Evolutionary conservation across 495 filamentous ascomycete genomes (phyloP).

Genomic region (Neurospora sublineolata): DNA sequence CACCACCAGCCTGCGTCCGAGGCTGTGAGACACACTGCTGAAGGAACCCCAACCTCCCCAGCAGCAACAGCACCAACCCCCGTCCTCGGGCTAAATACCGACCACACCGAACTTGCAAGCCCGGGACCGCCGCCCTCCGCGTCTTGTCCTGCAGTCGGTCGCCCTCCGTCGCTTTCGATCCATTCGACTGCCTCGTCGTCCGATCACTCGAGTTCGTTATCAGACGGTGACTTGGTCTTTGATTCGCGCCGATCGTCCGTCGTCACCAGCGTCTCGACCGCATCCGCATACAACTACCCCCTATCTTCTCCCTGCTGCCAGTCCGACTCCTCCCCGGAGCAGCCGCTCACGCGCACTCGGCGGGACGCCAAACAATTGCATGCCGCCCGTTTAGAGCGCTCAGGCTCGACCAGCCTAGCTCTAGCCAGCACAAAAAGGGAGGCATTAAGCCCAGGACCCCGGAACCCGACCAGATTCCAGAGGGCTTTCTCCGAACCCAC

Average conservation of each 20-base stretch:
- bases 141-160: conserved; percentile 2
- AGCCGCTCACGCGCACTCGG: conserved; percentile 15
- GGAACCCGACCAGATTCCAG: conserved; percentile 18
- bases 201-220: conserved; percentile 9
- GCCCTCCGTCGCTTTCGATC: conserved; percentile 19
- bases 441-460: not conserved
- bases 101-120: not conserved
- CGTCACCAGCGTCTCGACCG: conserved; percentile 16
- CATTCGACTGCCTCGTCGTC: conserved; percentile 12
- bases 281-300: not conserved
- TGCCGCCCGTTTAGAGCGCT: conserved; percentile 20
- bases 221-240: conserved; percentile 11
- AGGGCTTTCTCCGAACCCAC: conserved; percentile 16
- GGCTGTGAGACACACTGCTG: not conserved
- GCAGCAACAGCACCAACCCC: not conserved
- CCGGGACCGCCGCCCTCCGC: not conserved
- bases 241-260: conserved; percentile 21
- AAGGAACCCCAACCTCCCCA: not conserved
- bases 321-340: not conserved
- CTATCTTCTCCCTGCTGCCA: not conserved
- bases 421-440: conserved; percentile 15
- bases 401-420: conserved; percentile 22
- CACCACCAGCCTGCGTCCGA: not conserved
- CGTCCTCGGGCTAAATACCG: not conserved
- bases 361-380: conserved; percentile 26